Percentiles rank a stretch among this genome's conserved stretches.
Conservation (phyloP, 805 yeast species). For the Ogataea ramenticola region DNA sequence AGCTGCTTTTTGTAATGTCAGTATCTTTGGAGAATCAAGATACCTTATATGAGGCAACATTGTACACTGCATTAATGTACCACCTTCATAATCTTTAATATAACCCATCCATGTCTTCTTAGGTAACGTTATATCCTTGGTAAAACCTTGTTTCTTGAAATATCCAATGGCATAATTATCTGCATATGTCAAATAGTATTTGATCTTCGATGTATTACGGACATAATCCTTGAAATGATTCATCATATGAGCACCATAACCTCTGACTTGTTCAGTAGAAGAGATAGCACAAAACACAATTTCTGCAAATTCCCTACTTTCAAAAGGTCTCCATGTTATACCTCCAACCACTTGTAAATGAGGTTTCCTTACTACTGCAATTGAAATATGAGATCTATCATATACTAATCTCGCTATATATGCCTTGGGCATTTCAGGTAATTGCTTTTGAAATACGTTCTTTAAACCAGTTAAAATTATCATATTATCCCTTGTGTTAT, state of each 20-base stretch:
- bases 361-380: slow-evolving; percentile 93
- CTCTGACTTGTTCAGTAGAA: slow-evolving; percentile 95
- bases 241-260: slow-evolving; percentile 98
- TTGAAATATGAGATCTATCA: slow-evolving; percentile 88
- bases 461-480: slow-evolving; percentile 92
- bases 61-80: slow-evolving; percentile 94
- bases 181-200: slow-evolving; percentile 89
- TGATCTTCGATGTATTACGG: slow-evolving; percentile 75
- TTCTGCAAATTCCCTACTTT: slow-evolving; percentile 87
- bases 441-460: slow-evolving; percentile 92
- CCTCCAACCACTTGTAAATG: slow-evolving; percentile 91
- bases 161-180: slow-evolving; percentile 99
- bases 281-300: slow-evolving; percentile 98
- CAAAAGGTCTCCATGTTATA: slow-evolving; percentile 91
- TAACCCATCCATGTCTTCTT: slow-evolving; percentile 95
- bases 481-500: slow-evolving; percentile 77
- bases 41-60: slow-evolving; percentile 88
- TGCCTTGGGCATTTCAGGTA: slow-evolving; percentile 98
- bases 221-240: slow-evolving; percentile 96
- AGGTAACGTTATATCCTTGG: slow-evolving; percentile 86
- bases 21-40: slow-evolving; percentile 78
- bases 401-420: slow-evolving; percentile 92
- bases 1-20: slow-evolving; percentile 87
- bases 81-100: slow-evolving; percentile 98
- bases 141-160: slow-evolving; percentile 96